Conservation (phyloP, 2,329 filamentous ascomycete genomes). For the Alternaria atra region DNA sequence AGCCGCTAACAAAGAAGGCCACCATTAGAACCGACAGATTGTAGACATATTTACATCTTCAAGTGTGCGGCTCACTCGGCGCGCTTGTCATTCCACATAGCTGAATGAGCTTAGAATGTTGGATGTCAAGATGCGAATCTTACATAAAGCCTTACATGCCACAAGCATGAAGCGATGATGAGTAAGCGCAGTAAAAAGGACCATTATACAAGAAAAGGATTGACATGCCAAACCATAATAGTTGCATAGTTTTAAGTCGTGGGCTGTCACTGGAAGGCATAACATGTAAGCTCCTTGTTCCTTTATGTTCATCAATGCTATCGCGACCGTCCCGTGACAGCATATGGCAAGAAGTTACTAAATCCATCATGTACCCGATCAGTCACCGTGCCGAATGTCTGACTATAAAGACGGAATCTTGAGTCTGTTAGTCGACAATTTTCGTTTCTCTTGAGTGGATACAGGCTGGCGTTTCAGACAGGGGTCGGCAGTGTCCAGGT, state of each 20-base stretch:
- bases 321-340: neutral
- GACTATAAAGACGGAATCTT: too few relatives aligned
- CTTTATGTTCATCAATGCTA: neutral
- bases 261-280: too few relatives aligned
- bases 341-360: neutral
- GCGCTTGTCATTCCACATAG: neutral
- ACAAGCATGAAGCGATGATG: neutral
- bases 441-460: too few relatives aligned
- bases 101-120: neutral
- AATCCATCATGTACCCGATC: neutral
- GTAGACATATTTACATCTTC: neutral
- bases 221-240: neutral
- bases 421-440: too few relatives aligned
- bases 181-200: fast-evolving
- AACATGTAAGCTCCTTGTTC: too few relatives aligned
- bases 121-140: neutral
- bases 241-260: too few relatives aligned
- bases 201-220: neutral
- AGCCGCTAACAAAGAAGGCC: neutral
- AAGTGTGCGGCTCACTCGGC: neutral
- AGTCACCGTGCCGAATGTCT: too few relatives aligned
- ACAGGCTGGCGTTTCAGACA: too few relatives aligned
- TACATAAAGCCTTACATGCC: neutral
- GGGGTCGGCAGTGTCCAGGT: too few relatives aligned
- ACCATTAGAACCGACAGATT: too few relatives aligned